Percentiles rank a stretch among this genome's conserved stretches.
These are phyloP conservation scores for Botrytis galanthina DNA, from an alignment of 2,329 filamentous ascomycete species.

Conservation along the genomic window DNA sequence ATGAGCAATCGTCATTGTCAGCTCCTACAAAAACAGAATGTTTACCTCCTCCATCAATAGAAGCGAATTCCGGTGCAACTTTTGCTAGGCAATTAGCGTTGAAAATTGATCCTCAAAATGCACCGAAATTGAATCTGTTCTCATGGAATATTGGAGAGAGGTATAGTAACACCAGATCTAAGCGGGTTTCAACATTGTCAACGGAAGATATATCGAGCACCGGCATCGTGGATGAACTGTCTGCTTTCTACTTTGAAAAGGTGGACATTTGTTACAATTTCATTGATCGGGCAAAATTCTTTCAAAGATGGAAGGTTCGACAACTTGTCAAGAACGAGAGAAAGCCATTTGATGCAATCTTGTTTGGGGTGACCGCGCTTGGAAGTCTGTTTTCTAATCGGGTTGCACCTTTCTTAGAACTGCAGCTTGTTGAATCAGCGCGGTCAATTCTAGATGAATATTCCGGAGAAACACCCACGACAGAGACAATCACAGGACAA, in stretches of 20 bases:
- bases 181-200: neutral
- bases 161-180: no score
- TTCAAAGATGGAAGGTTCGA: constrained; percentile 9
- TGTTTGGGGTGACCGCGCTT: constrained; percentile 38
- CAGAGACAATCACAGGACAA: constrained; percentile 30
- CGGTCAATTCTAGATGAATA: constrained; percentile 24
- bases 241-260: constrained; percentile 30
- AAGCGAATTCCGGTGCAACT: constrained; percentile 3
- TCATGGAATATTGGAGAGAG: constrained; percentile 41
- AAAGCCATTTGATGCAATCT: constrained; percentile 39
- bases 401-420: constrained; percentile 32
- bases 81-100: neutral
- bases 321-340: constrained; percentile 24
- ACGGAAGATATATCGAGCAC: neutral
- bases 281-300: constrained; percentile 10
- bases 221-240: constrained; percentile 23
- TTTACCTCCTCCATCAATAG: neutral
- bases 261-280: constrained; percentile 15
- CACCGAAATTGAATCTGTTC: constrained; percentile 40
- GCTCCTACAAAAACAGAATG: neutral
- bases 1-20: neutral
- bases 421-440: constrained; percentile 28
- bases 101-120: constrained; percentile 26
- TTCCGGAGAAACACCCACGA: constrained; percentile 18
- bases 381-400: constrained; percentile 38